Conservation (phyloP, 805 yeast genomes). For the Sugiyamaella lignohabitans region DNA sequence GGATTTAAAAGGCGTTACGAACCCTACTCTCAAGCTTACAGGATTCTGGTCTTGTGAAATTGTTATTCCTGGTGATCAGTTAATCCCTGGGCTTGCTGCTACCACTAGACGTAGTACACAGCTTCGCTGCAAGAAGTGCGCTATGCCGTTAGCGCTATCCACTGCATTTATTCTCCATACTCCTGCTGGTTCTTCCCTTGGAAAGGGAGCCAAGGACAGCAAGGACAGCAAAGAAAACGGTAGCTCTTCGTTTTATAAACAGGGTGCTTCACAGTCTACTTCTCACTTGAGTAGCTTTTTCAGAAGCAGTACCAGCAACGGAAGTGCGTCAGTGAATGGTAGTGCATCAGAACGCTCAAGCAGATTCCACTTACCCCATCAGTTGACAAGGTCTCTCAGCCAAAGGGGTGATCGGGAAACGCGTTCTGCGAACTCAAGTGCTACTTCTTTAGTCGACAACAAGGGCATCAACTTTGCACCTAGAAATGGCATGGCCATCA, state of each 20-base stretch:
- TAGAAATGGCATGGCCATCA: conserved; percentile 19
- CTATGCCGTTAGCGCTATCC: conserved; percentile 60
- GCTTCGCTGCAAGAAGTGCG: conserved; percentile 76
- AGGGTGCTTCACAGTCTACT: not conserved
- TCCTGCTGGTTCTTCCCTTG: conserved; percentile 39
- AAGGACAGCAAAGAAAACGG: not conserved
- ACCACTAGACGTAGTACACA: conserved; percentile 21
- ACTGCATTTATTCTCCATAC: conserved; percentile 57
- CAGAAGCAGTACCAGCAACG: not conserved
- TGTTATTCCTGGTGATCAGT: conserved; percentile 1
- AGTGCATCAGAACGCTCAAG: not conserved
- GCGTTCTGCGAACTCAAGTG: not conserved
- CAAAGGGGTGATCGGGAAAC: not conserved
- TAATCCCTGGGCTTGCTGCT: not conserved
- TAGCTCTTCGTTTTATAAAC: not conserved
- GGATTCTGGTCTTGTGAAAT: conserved; percentile 11
- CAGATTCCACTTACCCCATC: not conserved
- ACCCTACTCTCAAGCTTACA: conserved; percentile 4
- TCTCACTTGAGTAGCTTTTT: not conserved
- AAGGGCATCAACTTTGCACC: conserved; percentile 13
- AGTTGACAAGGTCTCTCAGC: not conserved
- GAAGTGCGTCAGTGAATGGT: not conserved
- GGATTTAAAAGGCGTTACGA: conserved; percentile 1
- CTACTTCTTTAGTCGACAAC: not conserved
- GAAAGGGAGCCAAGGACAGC: not conserved